Conservation (phyloP, 75 land plant species). For the Pinus tabuliformis region DNA sequence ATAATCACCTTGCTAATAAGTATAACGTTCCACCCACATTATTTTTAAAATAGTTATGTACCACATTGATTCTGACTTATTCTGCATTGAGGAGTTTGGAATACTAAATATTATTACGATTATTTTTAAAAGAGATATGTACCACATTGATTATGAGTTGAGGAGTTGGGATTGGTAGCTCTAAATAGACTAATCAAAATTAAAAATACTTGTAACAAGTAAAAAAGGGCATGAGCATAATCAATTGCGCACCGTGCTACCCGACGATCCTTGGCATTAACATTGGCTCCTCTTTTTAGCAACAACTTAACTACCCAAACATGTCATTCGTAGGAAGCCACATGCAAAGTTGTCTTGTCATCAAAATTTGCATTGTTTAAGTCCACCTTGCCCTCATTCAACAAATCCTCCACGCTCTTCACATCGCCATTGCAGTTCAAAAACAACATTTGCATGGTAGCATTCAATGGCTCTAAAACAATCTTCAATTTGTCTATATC, state of each 20-base stretch:
- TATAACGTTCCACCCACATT: too few relatives aligned
- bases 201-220: too few relatives aligned
- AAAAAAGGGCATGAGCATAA: too few relatives aligned
- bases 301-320: slow-evolving; percentile 62
- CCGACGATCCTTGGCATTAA: slow-evolving; percentile 98
- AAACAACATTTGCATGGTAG: slow-evolving; percentile 83
- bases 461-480: slow-evolving; percentile 73
- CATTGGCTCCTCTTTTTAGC: slow-evolving; percentile 62
- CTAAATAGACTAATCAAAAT: too few relatives aligned
- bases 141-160: too few relatives aligned
- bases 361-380: slow-evolving; percentile 94
- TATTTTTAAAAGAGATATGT: too few relatives aligned
- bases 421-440: slow-evolving; percentile 72
- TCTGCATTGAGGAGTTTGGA: too few relatives aligned
- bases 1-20: too few relatives aligned
- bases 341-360: slow-evolving; percentile 87
- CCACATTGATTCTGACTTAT: too few relatives aligned
- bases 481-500: slow-evolving; percentile 14
- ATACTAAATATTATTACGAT: too few relatives aligned
- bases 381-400: slow-evolving; percentile 55
- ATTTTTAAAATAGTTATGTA: too few relatives aligned
- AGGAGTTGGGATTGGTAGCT: too few relatives aligned
- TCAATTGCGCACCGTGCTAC: slow-evolving; percentile 75
- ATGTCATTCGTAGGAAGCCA: slow-evolving; percentile 91
- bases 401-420: slow-evolving; percentile 53